Conservation (phyloP, 2,329 filamentous ascomycete genomes). For the Rugonectria rugulosa region DNA sequence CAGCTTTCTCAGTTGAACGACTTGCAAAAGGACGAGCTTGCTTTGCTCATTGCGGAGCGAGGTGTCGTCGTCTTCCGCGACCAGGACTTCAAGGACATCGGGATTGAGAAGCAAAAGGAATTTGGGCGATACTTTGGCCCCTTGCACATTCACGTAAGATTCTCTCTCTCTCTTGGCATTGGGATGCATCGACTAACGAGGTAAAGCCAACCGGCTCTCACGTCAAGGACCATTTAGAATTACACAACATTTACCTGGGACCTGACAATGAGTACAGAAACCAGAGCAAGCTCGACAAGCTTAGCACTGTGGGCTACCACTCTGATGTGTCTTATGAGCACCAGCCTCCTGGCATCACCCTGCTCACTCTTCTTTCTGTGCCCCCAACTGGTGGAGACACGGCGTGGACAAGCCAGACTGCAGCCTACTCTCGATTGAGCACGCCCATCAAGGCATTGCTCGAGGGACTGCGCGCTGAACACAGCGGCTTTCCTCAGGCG, state of each 20-base stretch:
- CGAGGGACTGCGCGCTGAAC: constrained; percentile 10
- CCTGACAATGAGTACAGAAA: constrained; percentile 50
- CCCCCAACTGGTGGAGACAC: constrained; percentile 17
- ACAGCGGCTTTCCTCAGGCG: constrained; percentile 12
- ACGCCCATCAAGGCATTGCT: constrained; percentile 7
- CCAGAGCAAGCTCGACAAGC: constrained; percentile 32
- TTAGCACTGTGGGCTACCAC: constrained; percentile 47
- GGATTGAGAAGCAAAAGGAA: constrained; percentile 47
- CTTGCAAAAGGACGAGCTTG: constrained; percentile 51
- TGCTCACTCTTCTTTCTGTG: constrained; percentile 34
- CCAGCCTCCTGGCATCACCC: constrained; percentile 51
- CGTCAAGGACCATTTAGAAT: constrained; percentile 30
- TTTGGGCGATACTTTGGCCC: constrained; percentile 50
- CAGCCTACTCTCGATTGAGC: constrained; percentile 10
- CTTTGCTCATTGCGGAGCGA: constrained; percentile 50
- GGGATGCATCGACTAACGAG: not conserved
- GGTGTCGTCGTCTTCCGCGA: constrained; percentile 48
- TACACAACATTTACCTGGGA: constrained; percentile 57
- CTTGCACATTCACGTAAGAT: constrained; percentile 44
- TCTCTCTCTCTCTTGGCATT: not conserved
- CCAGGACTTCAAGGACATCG: constrained; percentile 47
- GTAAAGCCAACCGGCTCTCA: constrained; percentile 50
- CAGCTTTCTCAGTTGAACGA: constrained; percentile 49
- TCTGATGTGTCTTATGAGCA: constrained; percentile 53
- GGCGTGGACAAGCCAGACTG: constrained; percentile 5